Base-by-base conservation (phyloP, 2,329 filamentous ascomycete genomes). In the Remersonia thermophila region DNA sequence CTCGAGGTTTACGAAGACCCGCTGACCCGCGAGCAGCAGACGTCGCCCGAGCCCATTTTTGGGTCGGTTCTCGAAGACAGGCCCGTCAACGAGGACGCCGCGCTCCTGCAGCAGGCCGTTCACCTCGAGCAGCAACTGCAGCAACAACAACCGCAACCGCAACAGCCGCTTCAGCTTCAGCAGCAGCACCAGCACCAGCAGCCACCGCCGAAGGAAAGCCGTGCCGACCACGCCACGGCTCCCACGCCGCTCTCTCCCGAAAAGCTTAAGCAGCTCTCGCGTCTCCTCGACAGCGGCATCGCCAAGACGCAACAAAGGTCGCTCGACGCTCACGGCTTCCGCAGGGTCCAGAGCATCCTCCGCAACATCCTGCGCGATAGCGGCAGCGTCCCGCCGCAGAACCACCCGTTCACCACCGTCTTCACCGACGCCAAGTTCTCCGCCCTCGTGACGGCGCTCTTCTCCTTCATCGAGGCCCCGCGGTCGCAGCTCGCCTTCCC, bases 251-350 rank as follows among this genome's bases (percentile, higher is more conserved):
- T 52, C 23, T 63, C 66, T 0, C 62, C 66, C 0, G 73, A 78
- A 8, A 75, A 72, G 48, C 50, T 59, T 4, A 68, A 67, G 32
- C 73, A 77, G 45, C 74, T 67, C 48, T 58, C 61, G 7, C 72
- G 78, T 30, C 63, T 87, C 16, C 66, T 89, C 4, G 73, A 79
- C 23, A 86, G 81, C 48, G 83, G 80, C 33, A 82, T 87, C 46
- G 65, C 75, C 35, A 80, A 82, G 44, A 78, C 87, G 47, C 76
- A 76, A 47, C 67, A 72, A 20, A 74, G 75, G 48, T 74, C 74
- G 1, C 69, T 89, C n/a, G 83, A 87, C 51, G 80, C 83, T 3
- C 81, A 86, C 51, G 82, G 82, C 38, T 85, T 87, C 65, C 73
- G 82, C 36, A 82, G 83, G 50, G 64, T 87, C 33, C 82, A 87